A percentile compares a stretch with the other conserved stretches of the same genome.
Evolutionary conservation across 164 flowering plant species (phyloP).

Genomic region (Vitis rupestris): DNA sequence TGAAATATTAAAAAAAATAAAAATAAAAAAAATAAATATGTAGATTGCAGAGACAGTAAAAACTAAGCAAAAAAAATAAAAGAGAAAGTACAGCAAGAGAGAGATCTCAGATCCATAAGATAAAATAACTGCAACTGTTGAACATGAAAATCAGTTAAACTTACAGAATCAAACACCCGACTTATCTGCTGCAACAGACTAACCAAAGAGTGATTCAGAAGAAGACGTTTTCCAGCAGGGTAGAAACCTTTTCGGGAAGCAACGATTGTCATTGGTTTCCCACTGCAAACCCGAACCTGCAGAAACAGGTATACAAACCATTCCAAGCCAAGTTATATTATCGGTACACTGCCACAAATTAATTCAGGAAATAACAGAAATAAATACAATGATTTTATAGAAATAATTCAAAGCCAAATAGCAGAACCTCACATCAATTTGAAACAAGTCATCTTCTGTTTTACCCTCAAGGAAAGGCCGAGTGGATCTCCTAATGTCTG

Average conservation of each 20-base stretch:
- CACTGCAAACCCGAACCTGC: conserved; percentile 79
- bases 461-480: conserved; percentile 79
- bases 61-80: background rate
- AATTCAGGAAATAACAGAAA: background rate
- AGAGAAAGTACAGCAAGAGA: no score
- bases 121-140: background rate
- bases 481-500: conserved; percentile 78
- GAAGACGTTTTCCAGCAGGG: conserved; percentile 67
- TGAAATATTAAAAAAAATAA: background rate
- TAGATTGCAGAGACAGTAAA: no score
- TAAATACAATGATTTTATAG: background rate
- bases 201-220: conserved; percentile 64
- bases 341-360: background rate
- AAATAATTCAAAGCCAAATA: conserved; percentile 1
- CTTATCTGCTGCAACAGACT: conserved; percentile 73
- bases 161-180: conserved; percentile 71
- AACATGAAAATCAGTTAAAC: conserved; percentile 19
- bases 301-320: conserved; percentile 2
- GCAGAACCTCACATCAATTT: conserved; percentile 69
- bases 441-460: conserved; percentile 78
- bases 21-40: background rate
- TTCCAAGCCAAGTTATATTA: background rate
- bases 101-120: background rate
- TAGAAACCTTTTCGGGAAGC: conserved; percentile 79
- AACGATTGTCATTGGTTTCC: conserved; percentile 77